A percentile compares a stretch with the other conserved stretches of the same genome.
Conservation (phyloP, 2,329 filamentous ascomycete species). For the Aphanocladium album region DNA sequence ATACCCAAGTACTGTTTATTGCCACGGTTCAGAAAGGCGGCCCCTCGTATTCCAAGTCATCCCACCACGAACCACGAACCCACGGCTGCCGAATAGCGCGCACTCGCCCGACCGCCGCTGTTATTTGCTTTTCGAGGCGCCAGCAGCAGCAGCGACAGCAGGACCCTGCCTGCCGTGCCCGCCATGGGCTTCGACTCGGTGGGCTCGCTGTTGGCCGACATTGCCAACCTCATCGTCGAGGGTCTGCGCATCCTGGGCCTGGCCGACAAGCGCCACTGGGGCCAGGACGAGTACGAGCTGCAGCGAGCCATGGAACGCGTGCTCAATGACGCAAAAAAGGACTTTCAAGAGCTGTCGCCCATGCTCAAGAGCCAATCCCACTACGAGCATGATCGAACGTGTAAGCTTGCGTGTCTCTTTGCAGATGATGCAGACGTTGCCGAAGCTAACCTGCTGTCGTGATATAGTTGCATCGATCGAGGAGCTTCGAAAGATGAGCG, state of each 20-base stretch:
- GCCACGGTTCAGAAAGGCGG: neutral
- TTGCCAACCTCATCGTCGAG: conserved; percentile 50
- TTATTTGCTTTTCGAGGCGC: too few relatives aligned
- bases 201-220: conserved; percentile 53
- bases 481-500: conserved; percentile 43
- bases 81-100: too few relatives aligned
- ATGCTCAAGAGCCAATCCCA: conserved; percentile 53
- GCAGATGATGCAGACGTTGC: neutral
- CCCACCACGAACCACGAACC: too few relatives aligned
- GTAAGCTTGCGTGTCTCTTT: conserved; percentile 41
- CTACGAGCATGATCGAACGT: conserved; percentile 52
- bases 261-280: conserved; percentile 56
- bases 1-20: too few relatives aligned
- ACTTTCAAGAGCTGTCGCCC: conserved; percentile 53
- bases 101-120: too few relatives aligned
- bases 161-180: neutral
- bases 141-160: neutral
- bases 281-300: conserved; percentile 55
- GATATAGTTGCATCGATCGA: conserved; percentile 47
- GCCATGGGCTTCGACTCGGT: conserved; percentile 39
- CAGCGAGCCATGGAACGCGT: conserved; percentile 47
- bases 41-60: too few relatives aligned
- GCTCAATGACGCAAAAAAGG: conserved; percentile 55
- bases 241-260: conserved; percentile 50
- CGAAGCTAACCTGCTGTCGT: neutral